A percentile compares a stretch with the other conserved stretches of the same genome.
phyloP scores from a whole-genome alignment of 345 rosid genomes.

The Laguncularia racemosa region DNA sequence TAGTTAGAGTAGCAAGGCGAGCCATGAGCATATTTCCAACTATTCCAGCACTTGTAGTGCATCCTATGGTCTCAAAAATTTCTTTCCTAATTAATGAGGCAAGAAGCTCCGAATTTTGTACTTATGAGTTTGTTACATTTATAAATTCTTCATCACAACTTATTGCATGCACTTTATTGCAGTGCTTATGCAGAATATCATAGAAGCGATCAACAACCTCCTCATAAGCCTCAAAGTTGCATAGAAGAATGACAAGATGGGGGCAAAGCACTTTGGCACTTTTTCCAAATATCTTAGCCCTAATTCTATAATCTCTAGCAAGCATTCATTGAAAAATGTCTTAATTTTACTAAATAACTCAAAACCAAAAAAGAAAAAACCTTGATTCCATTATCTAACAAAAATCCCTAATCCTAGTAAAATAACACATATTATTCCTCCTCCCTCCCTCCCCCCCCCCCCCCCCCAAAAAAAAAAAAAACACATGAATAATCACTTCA shows the following conservation, averaged over 20 bases:
- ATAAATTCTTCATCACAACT: conserved; percentile 96
- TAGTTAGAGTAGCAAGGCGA: conserved; percentile 83
- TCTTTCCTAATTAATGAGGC: conserved; percentile 70
- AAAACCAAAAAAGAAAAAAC: too few relatives aligned
- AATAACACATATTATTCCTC: too few relatives aligned
- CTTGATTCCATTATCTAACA: too few relatives aligned
- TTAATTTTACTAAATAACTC: too few relatives aligned
- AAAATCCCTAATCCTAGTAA: too few relatives aligned
- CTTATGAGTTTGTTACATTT: conserved; percentile 45
- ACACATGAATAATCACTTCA: too few relatives aligned
- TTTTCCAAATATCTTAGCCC: conserved; percentile 91
- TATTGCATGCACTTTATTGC: conserved; percentile 84
- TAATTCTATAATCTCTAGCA: too few relatives aligned
- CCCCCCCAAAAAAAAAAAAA: too few relatives aligned
- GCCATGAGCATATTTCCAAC: conserved; percentile 90
- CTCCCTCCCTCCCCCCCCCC: too few relatives aligned
- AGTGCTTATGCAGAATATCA: conserved; percentile 74
- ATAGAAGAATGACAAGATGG: conserved; percentile 68
- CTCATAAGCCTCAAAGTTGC: conserved; percentile 82
- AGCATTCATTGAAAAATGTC: too few relatives aligned
- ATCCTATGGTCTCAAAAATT: conserved; percentile 67
- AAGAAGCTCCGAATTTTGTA: conserved; percentile 49
- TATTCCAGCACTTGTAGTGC: conserved; percentile 90
- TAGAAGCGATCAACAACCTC: conserved; percentile 94
- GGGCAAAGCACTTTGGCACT: conserved; percentile 87